A percentile compares a stretch with the other conserved stretches of the same genome.
Evolutionary conservation across 129 eudicot species (phyloP).

Genomic region (Centella asiatica): DNA sequence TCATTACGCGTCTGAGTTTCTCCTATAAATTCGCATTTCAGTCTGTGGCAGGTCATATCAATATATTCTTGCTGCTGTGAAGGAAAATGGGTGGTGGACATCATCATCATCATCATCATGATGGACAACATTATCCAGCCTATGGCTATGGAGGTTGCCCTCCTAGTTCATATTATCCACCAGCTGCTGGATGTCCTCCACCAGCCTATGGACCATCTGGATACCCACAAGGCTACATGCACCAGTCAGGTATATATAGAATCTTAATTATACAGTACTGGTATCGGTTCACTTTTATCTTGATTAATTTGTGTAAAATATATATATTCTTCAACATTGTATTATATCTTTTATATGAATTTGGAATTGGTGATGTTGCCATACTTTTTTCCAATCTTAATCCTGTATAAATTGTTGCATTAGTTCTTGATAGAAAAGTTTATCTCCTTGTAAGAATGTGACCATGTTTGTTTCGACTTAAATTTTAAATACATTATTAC

Average conservation of each 20-base stretch:
- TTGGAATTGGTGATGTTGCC: too few species aligned
- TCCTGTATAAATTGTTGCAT: too few species aligned
- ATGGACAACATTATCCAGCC: background rate
- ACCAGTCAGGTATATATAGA: slow-evolving; percentile 7
- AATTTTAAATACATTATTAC: background rate
- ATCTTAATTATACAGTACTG: too few species aligned
- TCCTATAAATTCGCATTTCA: background rate
- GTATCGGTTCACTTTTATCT: too few species aligned
- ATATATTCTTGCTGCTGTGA: background rate
- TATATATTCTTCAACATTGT: too few species aligned
- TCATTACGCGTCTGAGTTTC: background rate
- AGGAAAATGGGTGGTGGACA: background rate
- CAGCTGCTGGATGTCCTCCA: slow-evolving; percentile 6
- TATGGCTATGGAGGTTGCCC: slow-evolving; percentile 7
- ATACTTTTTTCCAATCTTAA: background rate
- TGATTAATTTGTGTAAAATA: too few species aligned
- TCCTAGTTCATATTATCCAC: slow-evolving; percentile 6
- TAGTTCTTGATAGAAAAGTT: too few species aligned
- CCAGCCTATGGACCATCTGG: slow-evolving; percentile 4
- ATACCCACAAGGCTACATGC: slow-evolving; percentile 4
- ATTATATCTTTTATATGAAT: too few species aligned
- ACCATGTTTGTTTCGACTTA: background rate
- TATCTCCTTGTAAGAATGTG: too few species aligned
- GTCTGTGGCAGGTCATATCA: background rate
- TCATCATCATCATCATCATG: slow-evolving; percentile 2